Evolutionary conservation across 768 basidiomycete species (phyloP).

Genomic region (Naganishia kalamii): DNA sequence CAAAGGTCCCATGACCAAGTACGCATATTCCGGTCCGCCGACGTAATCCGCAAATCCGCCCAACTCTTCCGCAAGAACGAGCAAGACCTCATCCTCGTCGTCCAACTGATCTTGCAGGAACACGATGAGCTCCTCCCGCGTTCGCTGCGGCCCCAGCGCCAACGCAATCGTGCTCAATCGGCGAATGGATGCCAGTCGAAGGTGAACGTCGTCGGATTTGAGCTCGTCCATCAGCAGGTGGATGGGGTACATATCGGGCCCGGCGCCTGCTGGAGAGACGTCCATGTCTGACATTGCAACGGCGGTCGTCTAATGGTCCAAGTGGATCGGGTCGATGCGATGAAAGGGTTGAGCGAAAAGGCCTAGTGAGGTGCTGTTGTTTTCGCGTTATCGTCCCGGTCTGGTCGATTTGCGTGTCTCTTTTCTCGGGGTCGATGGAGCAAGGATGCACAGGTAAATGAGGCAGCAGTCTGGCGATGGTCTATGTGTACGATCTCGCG

Average conservation of each 20-base stretch:
- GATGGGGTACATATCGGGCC: slow-evolving; percentile 74
- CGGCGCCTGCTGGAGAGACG: slow-evolving; percentile 17
- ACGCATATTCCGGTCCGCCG: slow-evolving; percentile 79
- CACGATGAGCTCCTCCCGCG: slow-evolving; percentile 87
- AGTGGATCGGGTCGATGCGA: background rate
- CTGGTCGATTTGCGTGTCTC: background rate
- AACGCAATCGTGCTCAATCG: slow-evolving; percentile 96
- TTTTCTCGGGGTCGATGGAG: no score
- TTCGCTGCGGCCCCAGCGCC: slow-evolving; percentile 88
- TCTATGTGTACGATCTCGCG: no score
- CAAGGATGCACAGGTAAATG: no score
- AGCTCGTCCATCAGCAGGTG: slow-evolving; percentile 97
- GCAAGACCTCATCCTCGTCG: slow-evolving; percentile 95
- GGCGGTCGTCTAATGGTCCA: background rate
- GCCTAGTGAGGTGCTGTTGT: background rate
- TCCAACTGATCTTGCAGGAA: slow-evolving; percentile 99
- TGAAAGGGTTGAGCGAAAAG: background rate
- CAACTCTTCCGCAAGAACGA: slow-evolving; percentile 91
- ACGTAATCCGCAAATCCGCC: slow-evolving; percentile 93
- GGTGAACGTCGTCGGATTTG: slow-evolving; percentile 91
- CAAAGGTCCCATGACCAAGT: slow-evolving; percentile 79
- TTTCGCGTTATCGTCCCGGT: background rate
- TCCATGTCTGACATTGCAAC: slow-evolving; percentile 3
- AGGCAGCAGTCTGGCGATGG: no score
- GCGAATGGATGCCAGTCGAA: slow-evolving; percentile 92